A percentile compares a stretch with the other conserved stretches of the same genome.
Evolutionary conservation across 2,329 filamentous ascomycete genomes (phyloP).

Genomic region (Penicillium psychrosexuale): DNA sequence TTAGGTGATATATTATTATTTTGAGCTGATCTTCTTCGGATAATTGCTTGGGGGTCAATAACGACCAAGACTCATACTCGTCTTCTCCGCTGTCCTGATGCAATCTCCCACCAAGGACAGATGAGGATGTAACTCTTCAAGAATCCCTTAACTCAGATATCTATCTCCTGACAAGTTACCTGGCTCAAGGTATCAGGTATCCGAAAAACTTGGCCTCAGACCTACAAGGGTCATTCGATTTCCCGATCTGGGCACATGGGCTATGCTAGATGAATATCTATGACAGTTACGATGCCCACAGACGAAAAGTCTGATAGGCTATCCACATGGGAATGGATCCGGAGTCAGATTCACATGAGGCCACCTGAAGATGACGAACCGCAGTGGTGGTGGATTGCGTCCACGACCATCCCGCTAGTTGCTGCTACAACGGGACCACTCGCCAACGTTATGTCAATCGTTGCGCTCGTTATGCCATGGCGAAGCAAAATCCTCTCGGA

Average conservation of each 20-base stretch:
- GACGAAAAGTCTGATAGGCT: background rate
- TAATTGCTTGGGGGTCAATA: background rate
- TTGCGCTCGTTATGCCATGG: conserved; percentile 79
- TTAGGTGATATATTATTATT: background rate
- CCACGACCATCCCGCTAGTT: conserved; percentile 65
- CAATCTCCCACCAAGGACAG: conserved; percentile 1
- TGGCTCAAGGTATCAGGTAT: background rate
- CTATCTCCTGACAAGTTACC: background rate
- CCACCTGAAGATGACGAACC: conserved; percentile 44
- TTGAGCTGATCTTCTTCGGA: background rate
- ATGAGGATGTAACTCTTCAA: conserved; percentile 1
- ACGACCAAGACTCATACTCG: background rate
- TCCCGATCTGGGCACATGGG: background rate
- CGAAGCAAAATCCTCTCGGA: conserved; percentile 53
- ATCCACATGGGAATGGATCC: conserved; percentile 22
- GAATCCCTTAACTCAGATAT: background rate
- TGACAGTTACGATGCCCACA: background rate
- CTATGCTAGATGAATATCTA: conserved; percentile 8
- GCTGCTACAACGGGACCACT: conserved; percentile 82
- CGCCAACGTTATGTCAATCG: conserved; percentile 83
- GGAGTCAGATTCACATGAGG: conserved; percentile 32
- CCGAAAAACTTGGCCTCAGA: background rate
- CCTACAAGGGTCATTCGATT: background rate
- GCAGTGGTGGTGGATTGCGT: conserved; percentile 51
- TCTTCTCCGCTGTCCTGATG: background rate